Conservation (phyloP, 768 basidiomycete genomes). For the Pulveroboletus sp. region DNA sequence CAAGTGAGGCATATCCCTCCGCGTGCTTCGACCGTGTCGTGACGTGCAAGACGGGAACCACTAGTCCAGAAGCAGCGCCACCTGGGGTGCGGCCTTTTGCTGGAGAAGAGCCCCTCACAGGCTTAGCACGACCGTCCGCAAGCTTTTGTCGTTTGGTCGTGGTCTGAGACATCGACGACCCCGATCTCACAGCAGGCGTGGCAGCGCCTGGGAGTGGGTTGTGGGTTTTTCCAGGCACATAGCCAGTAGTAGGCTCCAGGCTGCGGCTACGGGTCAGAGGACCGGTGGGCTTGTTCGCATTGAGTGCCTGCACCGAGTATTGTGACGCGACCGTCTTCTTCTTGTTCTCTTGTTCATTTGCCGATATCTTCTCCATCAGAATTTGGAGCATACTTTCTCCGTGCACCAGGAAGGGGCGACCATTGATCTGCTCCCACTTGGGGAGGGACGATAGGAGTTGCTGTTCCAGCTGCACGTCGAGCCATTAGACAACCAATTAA, state of each 20-base stretch:
- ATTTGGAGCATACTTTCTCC: constrained; percentile 77
- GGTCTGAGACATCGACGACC: constrained; percentile 35
- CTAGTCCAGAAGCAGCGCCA: constrained; percentile 10
- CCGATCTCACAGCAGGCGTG: constrained; percentile 60
- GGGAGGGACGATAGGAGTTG: constrained; percentile 77
- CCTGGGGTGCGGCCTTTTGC: constrained; percentile 28
- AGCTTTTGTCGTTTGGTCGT: constrained; percentile 63
- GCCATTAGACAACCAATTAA: background rate
- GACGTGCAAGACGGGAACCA: constrained; percentile 8
- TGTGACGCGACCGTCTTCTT: constrained; percentile 41
- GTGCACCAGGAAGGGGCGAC: constrained; percentile 75
- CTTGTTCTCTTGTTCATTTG: constrained; percentile 78
- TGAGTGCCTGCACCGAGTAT: constrained; percentile 29
- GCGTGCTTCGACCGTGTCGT: constrained; percentile 25
- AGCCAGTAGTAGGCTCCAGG: constrained; percentile 21
- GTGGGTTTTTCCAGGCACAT: constrained; percentile 29
- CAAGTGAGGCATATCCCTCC: constrained; percentile 25
- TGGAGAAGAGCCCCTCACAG: constrained; percentile 22
- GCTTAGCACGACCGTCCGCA: constrained; percentile 34
- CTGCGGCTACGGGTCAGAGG: constrained; percentile 26
- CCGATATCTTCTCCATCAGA: constrained; percentile 67
- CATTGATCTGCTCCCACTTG: constrained; percentile 77
- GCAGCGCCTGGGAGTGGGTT: constrained; percentile 34
- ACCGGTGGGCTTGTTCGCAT: constrained; percentile 13
- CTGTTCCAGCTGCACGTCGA: constrained; percentile 75